Evolutionary conservation across 2,329 filamentous ascomycete genomes (phyloP).

Genomic region (Hirsutella rhossiliensis): DNA sequence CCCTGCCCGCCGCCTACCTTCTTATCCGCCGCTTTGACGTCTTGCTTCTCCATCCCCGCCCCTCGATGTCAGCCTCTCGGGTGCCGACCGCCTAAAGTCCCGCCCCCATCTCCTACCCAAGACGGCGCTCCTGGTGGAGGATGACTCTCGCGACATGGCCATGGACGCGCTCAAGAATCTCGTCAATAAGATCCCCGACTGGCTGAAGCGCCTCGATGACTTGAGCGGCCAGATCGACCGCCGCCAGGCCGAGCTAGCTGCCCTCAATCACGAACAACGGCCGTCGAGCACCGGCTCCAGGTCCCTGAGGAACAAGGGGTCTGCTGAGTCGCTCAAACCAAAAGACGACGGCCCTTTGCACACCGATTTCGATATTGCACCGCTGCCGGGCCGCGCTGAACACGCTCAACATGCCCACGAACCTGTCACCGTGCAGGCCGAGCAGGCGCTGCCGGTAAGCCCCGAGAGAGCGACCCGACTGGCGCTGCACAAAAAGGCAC

Average conservation of each 20-base stretch:
- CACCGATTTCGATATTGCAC: conserved; percentile 5
- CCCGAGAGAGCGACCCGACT: conserved; percentile 6
- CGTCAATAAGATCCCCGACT: conserved; percentile 44
- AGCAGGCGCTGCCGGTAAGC: conserved; percentile 16
- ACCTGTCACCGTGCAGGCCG: conserved; percentile 3
- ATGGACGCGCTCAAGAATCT: conserved; percentile 47
- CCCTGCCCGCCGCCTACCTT: not conserved
- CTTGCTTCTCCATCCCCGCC: not conserved
- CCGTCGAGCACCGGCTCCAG: conserved; percentile 18
- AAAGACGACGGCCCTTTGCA: conserved; percentile 27
- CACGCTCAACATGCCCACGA: conserved; percentile 2
- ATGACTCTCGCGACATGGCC: conserved; percentile 23
- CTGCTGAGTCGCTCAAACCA: conserved; percentile 40
- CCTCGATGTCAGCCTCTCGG: conserved; percentile 13
- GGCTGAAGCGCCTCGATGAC: conserved; percentile 46
- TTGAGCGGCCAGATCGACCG: conserved; percentile 48
- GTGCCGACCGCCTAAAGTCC: conserved; percentile 18
- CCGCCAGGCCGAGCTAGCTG: conserved; percentile 48
- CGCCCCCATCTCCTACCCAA: conserved; percentile 10
- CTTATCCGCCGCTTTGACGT: not conserved
- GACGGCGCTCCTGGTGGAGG: conserved; percentile 16
- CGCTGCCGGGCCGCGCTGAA: not conserved
- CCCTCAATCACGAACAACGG: conserved; percentile 21
- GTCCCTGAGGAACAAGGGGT: conserved; percentile 38
- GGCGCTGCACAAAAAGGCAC: conserved; percentile 22